These are phyloP conservation scores for Alternaria longipes DNA, from an alignment of 2,329 filamentous ascomycete genomes.

Conservation along the genomic window DNA sequence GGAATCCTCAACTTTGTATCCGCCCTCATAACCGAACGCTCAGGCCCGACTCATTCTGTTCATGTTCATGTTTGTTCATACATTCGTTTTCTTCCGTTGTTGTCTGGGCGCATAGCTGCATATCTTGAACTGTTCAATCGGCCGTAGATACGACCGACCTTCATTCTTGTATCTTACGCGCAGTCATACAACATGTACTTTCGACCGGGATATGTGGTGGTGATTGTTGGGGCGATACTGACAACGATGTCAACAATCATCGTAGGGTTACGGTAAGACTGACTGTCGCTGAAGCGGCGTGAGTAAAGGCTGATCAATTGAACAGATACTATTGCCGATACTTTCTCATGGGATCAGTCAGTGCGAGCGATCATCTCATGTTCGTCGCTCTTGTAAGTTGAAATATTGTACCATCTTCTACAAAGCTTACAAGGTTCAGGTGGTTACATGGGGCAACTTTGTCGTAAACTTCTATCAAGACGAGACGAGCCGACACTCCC, in stretches of 20 bases:
- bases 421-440: conserved; percentile 29
- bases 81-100: conserved; percentile 12
- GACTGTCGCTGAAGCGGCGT: not conserved
- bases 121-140: conserved; percentile 5
- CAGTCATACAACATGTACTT: conserved; percentile 33
- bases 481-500: conserved; percentile 35
- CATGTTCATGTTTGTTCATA: conserved; percentile 18
- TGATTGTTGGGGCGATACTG: conserved; percentile 46
- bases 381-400: conserved; percentile 41
- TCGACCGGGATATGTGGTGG: conserved; percentile 46
- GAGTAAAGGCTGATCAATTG: conserved; percentile 8
- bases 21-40: conserved; percentile 19
- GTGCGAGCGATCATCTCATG: conserved; percentile 48
- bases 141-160: not conserved
- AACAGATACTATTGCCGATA: conserved; percentile 48
- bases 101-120: conserved; percentile 12
- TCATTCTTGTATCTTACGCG: conserved; percentile 5
- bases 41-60: conserved; percentile 8
- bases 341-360: conserved; percentile 42
- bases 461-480: conserved; percentile 50
- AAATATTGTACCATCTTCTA: not conserved
- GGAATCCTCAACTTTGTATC: conserved; percentile 26
- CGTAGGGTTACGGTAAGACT: conserved; percentile 41
- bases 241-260: conserved; percentile 49
- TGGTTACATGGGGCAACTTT: conserved; percentile 49